A percentile compares a stretch with the other conserved stretches of the same genome.
Evolutionary conservation across 441 rosid genomes (phyloP).

Genomic region (Theobroma grandiflorum): DNA sequence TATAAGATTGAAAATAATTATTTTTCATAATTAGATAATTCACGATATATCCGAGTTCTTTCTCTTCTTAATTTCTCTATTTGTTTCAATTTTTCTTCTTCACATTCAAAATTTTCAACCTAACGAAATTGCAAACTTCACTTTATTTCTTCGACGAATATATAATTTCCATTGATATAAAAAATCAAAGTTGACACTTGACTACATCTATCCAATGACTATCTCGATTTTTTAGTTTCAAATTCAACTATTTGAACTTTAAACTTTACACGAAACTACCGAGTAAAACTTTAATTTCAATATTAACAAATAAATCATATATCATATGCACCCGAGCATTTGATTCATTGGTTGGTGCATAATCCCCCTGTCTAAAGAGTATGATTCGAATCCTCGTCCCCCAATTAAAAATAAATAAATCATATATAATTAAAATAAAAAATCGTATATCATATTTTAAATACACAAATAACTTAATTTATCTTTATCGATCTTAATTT

Average conservation of each 20-base stretch:
- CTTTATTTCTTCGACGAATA: not conserved
- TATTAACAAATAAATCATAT: not conserved
- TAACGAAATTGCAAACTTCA: not conserved
- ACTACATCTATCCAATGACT: not conserved
- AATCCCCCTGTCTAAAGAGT: too few species aligned
- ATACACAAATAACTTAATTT: too few species aligned
- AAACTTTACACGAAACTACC: not conserved
- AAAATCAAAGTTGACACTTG: not conserved
- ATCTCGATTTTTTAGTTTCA: not conserved
- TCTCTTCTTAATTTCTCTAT: not conserved
- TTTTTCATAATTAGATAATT: too few species aligned
- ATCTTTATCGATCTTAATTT: too few species aligned
- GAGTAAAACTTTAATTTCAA: not conserved
- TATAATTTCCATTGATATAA: not conserved
- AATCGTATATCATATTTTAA: too few species aligned
- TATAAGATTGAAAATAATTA: too few species aligned
- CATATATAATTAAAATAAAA: too few species aligned
- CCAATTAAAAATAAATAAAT: too few species aligned
- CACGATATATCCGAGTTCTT: not conserved
- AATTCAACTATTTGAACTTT: not conserved
- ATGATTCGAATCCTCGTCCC: too few species aligned
- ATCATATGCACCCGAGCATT: too few species aligned
- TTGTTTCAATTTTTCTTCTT: not conserved
- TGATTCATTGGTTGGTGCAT: too few species aligned
- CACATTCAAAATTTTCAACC: not conserved